Percentiles rank a stretch among this genome's conserved stretches.
These are phyloP conservation scores for Coprinopsis cinerea DNA, from an alignment of 768 basidiomycete genomes.

Conservation along the genomic window DNA sequence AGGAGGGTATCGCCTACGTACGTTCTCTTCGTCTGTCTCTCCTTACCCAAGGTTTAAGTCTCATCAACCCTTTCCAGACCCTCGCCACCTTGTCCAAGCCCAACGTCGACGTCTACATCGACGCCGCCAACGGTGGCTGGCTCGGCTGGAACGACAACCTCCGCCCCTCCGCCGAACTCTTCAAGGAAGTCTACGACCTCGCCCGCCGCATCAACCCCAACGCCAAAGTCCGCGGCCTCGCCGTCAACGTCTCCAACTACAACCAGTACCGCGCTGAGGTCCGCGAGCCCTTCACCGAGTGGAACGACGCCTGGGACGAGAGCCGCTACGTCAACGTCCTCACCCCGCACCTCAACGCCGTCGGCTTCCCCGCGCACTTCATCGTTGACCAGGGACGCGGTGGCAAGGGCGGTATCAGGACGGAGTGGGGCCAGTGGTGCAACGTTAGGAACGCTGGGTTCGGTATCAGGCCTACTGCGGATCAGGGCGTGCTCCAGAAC, in stretches of 20 bases:
- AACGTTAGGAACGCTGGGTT: constrained; percentile 25
- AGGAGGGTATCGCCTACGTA: constrained; percentile 17
- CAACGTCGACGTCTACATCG: constrained; percentile 13
- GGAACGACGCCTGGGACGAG: constrained; percentile 26
- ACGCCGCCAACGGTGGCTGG: constrained; percentile 30
- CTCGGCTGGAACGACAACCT: constrained; percentile 28
- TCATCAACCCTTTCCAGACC: constrained; percentile 15
- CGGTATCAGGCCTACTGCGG: constrained; percentile 23
- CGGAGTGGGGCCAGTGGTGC: constrained; percentile 26
- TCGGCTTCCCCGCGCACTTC: constrained; percentile 29
- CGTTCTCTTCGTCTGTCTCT: not conserved
- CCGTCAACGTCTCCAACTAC: constrained; percentile 30
- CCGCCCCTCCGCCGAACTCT: constrained; percentile 23
- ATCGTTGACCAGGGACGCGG: constrained; percentile 31
- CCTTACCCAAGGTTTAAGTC: not conserved
- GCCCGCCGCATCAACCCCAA: constrained; percentile 21
- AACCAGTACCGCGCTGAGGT: constrained; percentile 22
- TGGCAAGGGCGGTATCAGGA: constrained; percentile 21
- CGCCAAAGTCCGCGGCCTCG: constrained; percentile 26
- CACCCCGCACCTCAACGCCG: constrained; percentile 23
- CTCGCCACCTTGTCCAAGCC: constrained; percentile 18
- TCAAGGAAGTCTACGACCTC: constrained; percentile 22
- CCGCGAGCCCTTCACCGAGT: constrained; percentile 21
- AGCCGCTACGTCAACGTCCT: constrained; percentile 24
- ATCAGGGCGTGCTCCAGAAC: constrained; percentile 17